A percentile compares a stretch with the other conserved stretches of the same genome.
phyloP scores from a whole-genome alignment of 345 rosid species.

The Abelmoschus esculentus region DNA sequence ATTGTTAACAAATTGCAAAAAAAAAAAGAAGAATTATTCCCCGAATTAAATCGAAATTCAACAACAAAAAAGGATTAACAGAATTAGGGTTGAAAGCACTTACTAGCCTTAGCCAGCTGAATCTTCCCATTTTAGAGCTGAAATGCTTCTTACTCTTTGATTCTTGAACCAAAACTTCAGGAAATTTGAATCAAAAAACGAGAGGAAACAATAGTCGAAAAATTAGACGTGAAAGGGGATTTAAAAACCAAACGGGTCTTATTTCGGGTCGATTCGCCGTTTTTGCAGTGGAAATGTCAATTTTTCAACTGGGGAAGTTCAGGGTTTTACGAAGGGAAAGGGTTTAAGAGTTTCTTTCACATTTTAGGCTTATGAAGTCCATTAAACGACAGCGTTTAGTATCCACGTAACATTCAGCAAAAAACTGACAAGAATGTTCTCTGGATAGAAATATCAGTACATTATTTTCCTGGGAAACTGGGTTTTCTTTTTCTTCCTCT shows the following conservation, averaged over 20 bases:
- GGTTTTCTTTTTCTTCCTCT: too few species aligned
- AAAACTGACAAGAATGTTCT: too few species aligned
- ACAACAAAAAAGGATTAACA: too few species aligned
- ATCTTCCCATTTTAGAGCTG: constrained; percentile 35
- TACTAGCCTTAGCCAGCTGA: constrained; percentile 44
- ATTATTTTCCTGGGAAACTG: too few species aligned
- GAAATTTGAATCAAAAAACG: not conserved
- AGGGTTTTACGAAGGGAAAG: not conserved
- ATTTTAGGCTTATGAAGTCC: not conserved
- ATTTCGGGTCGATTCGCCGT: not conserved
- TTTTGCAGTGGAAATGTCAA: not conserved
- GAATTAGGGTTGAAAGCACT: constrained; percentile 8
- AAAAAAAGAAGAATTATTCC: not conserved
- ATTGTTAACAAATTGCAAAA: not conserved
- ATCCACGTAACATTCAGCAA: not conserved
- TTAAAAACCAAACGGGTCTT: constrained; percentile 3
- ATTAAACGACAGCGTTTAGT: not conserved
- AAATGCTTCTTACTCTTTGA: not conserved
- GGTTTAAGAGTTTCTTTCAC: not conserved
- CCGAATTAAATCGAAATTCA: not conserved
- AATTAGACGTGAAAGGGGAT: not conserved
- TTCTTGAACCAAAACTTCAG: not conserved
- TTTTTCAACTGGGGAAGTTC: not conserved
- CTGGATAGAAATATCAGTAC: too few species aligned
- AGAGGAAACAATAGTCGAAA: not conserved